A percentile compares a stretch with the other conserved stretches of the same genome.
Evolutionary conservation across 257 asterid genomes (phyloP).

Genomic region (Solanum infundibuliforme): DNA sequence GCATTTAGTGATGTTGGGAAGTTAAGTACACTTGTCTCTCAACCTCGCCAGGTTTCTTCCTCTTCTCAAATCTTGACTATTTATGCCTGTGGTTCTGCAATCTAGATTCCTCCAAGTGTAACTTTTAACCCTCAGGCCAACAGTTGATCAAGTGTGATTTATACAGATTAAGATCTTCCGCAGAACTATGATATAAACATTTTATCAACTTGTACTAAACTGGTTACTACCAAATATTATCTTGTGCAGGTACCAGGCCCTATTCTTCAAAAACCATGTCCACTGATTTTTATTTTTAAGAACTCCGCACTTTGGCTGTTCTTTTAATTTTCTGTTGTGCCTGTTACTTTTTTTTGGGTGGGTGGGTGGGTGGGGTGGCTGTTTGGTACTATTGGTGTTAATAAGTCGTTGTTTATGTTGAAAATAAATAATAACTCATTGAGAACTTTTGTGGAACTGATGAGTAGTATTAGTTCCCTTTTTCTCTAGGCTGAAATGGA

Average conservation of each 20-base stretch:
- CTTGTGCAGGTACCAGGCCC: not conserved
- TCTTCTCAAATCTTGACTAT: not conserved
- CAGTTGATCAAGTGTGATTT: not conserved
- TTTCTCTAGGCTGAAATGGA: not conserved
- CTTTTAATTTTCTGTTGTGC: not conserved
- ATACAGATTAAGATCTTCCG: not conserved
- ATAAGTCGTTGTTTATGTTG: not conserved
- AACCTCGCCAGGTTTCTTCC: constrained; percentile 79
- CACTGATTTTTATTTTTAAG: not conserved
- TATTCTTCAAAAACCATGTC: not conserved
- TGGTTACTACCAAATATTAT: not conserved
- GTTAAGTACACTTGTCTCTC: constrained; percentile 59
- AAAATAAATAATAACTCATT: not conserved
- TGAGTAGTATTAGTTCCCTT: not conserved
- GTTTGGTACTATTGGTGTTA: not conserved
- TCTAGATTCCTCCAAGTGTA: not conserved
- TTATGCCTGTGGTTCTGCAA: not conserved
- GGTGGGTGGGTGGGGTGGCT: not conserved
- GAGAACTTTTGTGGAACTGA: not conserved
- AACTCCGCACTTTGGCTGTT: not conserved
- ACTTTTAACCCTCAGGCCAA: not conserved
- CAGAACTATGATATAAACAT: not conserved
- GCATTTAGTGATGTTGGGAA: constrained; percentile 51
- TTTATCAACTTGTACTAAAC: not conserved
- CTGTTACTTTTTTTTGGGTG: not conserved